Evolutionary conservation across 371 early-diverging fungal genomes (phyloP).

Genomic region (Syncephalastrum contaminatum): DNA sequence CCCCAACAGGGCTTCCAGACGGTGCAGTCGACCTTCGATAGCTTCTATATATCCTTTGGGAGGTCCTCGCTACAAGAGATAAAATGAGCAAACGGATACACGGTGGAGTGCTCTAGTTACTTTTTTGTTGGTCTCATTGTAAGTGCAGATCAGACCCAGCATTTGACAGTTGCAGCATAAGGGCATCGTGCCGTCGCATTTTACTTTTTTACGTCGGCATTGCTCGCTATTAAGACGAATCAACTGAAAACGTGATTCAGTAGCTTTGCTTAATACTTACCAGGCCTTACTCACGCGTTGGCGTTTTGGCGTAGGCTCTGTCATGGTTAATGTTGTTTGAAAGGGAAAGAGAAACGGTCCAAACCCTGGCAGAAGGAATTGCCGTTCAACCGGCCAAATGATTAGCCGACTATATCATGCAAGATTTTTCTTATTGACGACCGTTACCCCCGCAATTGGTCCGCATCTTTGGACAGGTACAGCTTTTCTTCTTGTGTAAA

Average conservation of each 20-base stretch:
- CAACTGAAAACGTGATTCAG: neutral
- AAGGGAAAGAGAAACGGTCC: neutral
- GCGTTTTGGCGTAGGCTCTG: constrained; percentile 22
- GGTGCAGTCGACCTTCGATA: constrained; percentile 66
- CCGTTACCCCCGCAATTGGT: too few species aligned
- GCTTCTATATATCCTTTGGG: constrained; percentile 76
- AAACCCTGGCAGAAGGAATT: neutral
- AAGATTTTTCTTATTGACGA: too few species aligned
- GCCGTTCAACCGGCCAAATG: too few species aligned
- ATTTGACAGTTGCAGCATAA: constrained; percentile 42
- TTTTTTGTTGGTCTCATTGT: constrained; percentile 45
- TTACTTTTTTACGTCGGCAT: constrained; percentile 63
- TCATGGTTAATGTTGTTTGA: constrained; percentile 1
- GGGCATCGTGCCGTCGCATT: constrained; percentile 57
- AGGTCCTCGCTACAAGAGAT: constrained; percentile 50
- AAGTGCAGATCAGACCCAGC: constrained; percentile 30
- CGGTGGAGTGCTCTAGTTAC: constrained; percentile 13
- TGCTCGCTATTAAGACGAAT: constrained; percentile 39
- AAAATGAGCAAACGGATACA: constrained; percentile 2
- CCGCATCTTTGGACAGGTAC: too few species aligned
- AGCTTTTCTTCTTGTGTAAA: too few species aligned
- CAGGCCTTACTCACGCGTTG: constrained; percentile 51
- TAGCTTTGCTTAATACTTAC: constrained; percentile 13
- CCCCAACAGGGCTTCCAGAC: constrained; percentile 62
- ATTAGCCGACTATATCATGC: too few species aligned